Conservation (phyloP, 1,139 yeast genomes). For the Suhomyces kunorum region DNA sequence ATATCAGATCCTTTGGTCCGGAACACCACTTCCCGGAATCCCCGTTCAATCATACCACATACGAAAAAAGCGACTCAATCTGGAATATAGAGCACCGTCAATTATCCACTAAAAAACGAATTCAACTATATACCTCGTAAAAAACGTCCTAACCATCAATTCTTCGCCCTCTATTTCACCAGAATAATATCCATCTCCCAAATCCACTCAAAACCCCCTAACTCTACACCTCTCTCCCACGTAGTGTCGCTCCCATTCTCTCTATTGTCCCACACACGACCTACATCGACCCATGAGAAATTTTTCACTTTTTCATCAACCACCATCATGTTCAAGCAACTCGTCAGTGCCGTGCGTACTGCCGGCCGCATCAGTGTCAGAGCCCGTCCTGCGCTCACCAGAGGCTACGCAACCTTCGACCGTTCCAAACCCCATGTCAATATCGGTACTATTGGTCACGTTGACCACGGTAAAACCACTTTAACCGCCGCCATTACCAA, state of each 20-base stretch:
- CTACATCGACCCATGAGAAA: constrained; percentile 8
- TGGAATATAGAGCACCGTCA: no score
- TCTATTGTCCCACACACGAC: not conserved
- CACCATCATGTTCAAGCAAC: constrained; percentile 22
- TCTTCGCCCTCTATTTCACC: no score
- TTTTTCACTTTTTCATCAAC: constrained; percentile 1
- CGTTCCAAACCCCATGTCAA: constrained; percentile 96
- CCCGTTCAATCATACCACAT: no score
- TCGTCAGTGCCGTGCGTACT: constrained; percentile 24
- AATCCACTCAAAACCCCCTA: no score
- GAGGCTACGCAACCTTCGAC: constrained; percentile 69
- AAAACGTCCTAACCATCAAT: no score
- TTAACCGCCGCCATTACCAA: constrained; percentile 98
- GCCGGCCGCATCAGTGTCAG: constrained; percentile 19
- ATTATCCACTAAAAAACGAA: no score
- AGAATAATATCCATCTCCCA: no score
- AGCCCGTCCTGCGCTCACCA: constrained; percentile 35
- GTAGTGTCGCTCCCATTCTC: not conserved
- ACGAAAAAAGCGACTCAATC: no score
- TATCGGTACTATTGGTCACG: constrained; percentile 91
- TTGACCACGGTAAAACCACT: constrained; percentile 98
- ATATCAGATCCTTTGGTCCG: no score
- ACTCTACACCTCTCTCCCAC: not conserved
- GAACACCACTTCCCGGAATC: no score
- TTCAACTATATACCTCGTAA: no score